Evolutionary conservation across 495 filamentous ascomycete species (phyloP), one percentile per base, ranked within the genome.

Genomic region (Neurospora sp.): DNA sequence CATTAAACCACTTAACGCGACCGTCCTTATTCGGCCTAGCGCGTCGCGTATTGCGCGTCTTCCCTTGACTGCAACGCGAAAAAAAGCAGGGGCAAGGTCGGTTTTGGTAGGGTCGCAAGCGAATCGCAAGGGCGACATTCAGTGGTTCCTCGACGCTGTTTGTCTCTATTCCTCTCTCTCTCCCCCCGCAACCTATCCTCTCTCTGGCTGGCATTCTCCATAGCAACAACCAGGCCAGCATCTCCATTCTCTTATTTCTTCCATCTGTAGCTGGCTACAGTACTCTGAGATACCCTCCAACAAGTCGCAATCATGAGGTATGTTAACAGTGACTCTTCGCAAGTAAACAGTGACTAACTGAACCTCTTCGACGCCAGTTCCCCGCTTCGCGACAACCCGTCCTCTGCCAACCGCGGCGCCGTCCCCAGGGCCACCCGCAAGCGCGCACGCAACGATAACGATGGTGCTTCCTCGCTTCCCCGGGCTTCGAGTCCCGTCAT

Each of bases 361-460:
- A 76, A 61, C 16, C 3, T 39, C 20, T 1, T 37, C 1, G 12
- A 65, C 12, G 18, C 12, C 68, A 85, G 93, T 86, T 94, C 93
- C 80, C 94, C 94, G 79, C 88, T 97, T 71, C 91, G 91, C 81
- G 87, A 90, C 71, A 94, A 89, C 82, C 91, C 92, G 86, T 90
- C 92, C 73, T 93, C 94, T 76, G 94, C 91, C 77, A 98, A 98
- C 81, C 90, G 94, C 72, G 93, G 93, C 70, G 75, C 86, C 69
- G 80, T 86, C 44, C 83, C 84, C 35, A 78, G 85, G 71, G 89
- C 85, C 75, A 86, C 87, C 76, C 91, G 93, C 73, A 98, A 98
- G 85, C 89, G 94, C 75, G 88, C 90, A 18, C 91, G 94, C 86
- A 86, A 86, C 47, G 93, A 93, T 76, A 92, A 94, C 78, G 78